Conservation (phyloP, 768 basidiomycete genomes). For the Russula sp. region DNA sequence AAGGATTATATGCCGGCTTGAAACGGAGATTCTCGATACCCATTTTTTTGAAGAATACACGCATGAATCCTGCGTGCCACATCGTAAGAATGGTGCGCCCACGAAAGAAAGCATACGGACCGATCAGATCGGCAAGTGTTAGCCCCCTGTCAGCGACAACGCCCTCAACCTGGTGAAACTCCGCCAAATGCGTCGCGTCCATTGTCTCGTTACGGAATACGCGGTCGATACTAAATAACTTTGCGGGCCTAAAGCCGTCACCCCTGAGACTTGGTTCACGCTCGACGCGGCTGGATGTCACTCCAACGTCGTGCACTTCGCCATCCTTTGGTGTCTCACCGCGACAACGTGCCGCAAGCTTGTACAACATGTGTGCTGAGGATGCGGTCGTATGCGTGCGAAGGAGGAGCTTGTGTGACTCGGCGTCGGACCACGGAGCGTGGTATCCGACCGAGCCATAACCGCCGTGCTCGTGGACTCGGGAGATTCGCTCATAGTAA, state of each 20-base stretch:
- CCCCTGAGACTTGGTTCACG: conserved; percentile 38
- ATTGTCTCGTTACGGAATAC: conserved; percentile 99
- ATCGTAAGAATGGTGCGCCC: not conserved
- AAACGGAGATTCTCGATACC: conserved; percentile 91
- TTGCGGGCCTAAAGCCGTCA: conserved; percentile 87
- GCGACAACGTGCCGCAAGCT: conserved; percentile 81
- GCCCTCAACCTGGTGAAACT: conserved; percentile 99
- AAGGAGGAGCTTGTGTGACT: conserved; percentile 87
- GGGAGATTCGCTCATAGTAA: conserved; percentile 83
- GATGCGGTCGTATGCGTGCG: conserved; percentile 97
- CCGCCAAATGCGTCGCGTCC: conserved; percentile 97
- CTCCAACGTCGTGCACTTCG: conserved; percentile 28
- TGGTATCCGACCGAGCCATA: conserved; percentile 95
- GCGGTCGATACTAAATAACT: conserved; percentile 95
- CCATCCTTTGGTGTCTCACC: conserved; percentile 52
- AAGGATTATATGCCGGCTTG: conserved; percentile 99
- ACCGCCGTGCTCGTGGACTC: conserved; percentile 81
- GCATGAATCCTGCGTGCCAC: conserved; percentile 79
- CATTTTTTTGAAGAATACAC: conserved; percentile 98
- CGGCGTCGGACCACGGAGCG: conserved; percentile 91
- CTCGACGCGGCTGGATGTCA: conserved; percentile 43
- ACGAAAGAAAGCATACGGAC: conserved; percentile 39
- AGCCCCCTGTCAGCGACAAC: conserved; percentile 93
- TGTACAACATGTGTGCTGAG: conserved; percentile 90
- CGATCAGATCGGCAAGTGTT: conserved; percentile 93